Evolutionary conservation across 2,329 filamentous ascomycete species (phyloP).

Genomic region (Xylariales sp.): DNA sequence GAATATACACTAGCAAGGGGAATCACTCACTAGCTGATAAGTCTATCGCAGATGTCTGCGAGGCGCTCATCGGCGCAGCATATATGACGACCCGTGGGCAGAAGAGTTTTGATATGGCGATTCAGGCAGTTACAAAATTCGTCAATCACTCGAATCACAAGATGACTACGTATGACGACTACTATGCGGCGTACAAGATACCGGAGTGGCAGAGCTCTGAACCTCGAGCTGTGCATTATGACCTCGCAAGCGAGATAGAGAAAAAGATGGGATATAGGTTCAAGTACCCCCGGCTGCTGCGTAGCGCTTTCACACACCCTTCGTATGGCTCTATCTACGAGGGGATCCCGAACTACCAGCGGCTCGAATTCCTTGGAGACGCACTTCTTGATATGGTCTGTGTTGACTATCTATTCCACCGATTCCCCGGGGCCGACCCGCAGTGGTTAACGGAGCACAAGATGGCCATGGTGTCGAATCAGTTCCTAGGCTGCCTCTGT

Average conservation of each 20-base stretch:
- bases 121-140: slow-evolving; percentile 74
- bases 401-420: slow-evolving; percentile 83
- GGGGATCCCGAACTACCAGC: slow-evolving; percentile 86
- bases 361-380: slow-evolving; percentile 92
- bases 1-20: slow-evolving; percentile 63
- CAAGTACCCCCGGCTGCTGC: slow-evolving; percentile 77
- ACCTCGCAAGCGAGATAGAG: slow-evolving; percentile 74
- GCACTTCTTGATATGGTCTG: slow-evolving; percentile 70
- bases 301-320: slow-evolving; percentile 88
- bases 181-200: slow-evolving; percentile 73
- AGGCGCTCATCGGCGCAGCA: slow-evolving; percentile 91
- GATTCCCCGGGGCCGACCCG: slow-evolving; percentile 82
- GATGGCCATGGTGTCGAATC: slow-evolving; percentile 99
- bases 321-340: slow-evolving; percentile 82
- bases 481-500: slow-evolving; percentile 86
- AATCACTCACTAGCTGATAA: slow-evolving; percentile 84
- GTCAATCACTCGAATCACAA: slow-evolving; percentile 76
- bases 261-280: slow-evolving; percentile 72
- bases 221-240: slow-evolving; percentile 73
- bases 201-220: slow-evolving; percentile 76
- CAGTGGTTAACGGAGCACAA: slow-evolving; percentile 99
- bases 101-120: slow-evolving; percentile 66
- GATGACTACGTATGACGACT: slow-evolving; percentile 78
- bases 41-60: slow-evolving; percentile 92
- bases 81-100: slow-evolving; percentile 63